A percentile compares a stretch with the other conserved stretches of the same genome.
Evolutionary conservation across 108 stramenopile species (phyloP).

Genomic region (Skeletonema menzelii): DNA sequence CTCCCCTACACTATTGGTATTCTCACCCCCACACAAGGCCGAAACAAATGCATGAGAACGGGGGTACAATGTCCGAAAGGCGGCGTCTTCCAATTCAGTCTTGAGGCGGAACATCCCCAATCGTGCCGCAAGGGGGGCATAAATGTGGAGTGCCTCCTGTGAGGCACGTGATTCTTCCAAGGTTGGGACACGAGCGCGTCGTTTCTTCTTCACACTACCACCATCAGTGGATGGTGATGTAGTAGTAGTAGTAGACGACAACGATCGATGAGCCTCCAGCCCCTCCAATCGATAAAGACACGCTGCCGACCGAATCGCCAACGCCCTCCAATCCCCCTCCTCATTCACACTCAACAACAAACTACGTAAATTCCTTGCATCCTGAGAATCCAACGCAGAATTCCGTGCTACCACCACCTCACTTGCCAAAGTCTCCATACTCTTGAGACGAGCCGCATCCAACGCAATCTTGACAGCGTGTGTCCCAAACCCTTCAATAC

Average conservation of each 20-base stretch:
- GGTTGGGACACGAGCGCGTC: slow-evolving; percentile 4
- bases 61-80: slow-evolving; percentile 75
- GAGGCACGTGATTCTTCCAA: slow-evolving; percentile 51
- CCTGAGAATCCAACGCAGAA: slow-evolving; percentile 9
- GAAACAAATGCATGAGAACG: slow-evolving; percentile 63
- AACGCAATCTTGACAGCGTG: slow-evolving; percentile 61
- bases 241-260: not conserved
- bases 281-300: slow-evolving; percentile 73
- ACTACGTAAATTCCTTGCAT: slow-evolving; percentile 59
- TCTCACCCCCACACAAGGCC: slow-evolving; percentile 34
- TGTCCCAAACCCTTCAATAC: slow-evolving; percentile 47
- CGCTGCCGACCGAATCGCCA: slow-evolving; percentile 82
- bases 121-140: slow-evolving; percentile 78
- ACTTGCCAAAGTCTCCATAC: slow-evolving; percentile 57
- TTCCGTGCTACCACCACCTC: slow-evolving; percentile 28
- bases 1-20: slow-evolving; percentile 41
- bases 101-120: slow-evolving; percentile 87
- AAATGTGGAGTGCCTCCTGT: slow-evolving; percentile 81
- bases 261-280: slow-evolving; percentile 24
- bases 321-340: slow-evolving; percentile 81
- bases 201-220: not conserved
- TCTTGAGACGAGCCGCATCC: slow-evolving; percentile 73
- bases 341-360: slow-evolving; percentile 60
- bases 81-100: slow-evolving; percentile 84
- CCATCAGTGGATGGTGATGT: not conserved